Evolutionary conservation across 2,329 filamentous ascomycete species (phyloP).

Genomic region (Penicillium concentricum): DNA sequence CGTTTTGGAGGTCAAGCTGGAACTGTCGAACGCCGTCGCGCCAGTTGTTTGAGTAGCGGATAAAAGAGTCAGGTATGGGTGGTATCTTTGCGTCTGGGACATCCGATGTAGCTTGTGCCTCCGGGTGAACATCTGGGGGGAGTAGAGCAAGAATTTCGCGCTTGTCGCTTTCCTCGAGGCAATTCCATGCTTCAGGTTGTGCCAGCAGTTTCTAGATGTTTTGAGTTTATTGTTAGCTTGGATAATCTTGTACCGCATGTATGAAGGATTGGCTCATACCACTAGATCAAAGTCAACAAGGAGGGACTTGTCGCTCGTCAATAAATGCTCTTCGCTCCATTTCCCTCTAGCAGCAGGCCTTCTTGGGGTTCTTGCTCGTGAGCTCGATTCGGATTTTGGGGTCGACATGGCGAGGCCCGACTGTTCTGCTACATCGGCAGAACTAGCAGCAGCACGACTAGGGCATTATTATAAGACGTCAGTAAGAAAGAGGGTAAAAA

Average conservation of each 20-base stretch:
- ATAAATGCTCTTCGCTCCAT: slow-evolving; percentile 40
- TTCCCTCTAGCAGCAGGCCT: slow-evolving; percentile 34
- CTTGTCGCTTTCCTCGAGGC: slow-evolving; percentile 43
- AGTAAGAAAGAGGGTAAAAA: not conserved
- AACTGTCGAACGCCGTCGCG: slow-evolving; percentile 55
- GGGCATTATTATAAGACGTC: slow-evolving; percentile 13
- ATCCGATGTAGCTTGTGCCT: slow-evolving; percentile 27
- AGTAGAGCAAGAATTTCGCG: slow-evolving; percentile 40
- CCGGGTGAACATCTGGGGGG: slow-evolving; percentile 44
- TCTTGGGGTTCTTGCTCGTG: slow-evolving; percentile 32
- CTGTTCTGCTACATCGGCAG: slow-evolving; percentile 29
- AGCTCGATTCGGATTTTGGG: slow-evolving; percentile 16
- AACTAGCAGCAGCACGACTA: slow-evolving; percentile 21
- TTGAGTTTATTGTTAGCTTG: not conserved
- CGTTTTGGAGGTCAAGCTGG: slow-evolving; percentile 55
- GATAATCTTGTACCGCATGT: not conserved
- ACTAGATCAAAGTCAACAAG: slow-evolving; percentile 40
- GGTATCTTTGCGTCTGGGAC: slow-evolving; percentile 34
- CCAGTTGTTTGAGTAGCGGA: slow-evolving; percentile 50
- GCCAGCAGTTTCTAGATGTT: slow-evolving; percentile 39
- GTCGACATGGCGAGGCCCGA: slow-evolving; percentile 29
- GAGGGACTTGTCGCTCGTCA: slow-evolving; percentile 40
- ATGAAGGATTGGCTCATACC: slow-evolving; percentile 25
- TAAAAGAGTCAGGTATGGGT: slow-evolving; percentile 41
- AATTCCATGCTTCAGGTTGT: slow-evolving; percentile 42